phyloP scores from a whole-genome alignment of 352 stramenopile genomes.

The Globisporangium nunn region DNA sequence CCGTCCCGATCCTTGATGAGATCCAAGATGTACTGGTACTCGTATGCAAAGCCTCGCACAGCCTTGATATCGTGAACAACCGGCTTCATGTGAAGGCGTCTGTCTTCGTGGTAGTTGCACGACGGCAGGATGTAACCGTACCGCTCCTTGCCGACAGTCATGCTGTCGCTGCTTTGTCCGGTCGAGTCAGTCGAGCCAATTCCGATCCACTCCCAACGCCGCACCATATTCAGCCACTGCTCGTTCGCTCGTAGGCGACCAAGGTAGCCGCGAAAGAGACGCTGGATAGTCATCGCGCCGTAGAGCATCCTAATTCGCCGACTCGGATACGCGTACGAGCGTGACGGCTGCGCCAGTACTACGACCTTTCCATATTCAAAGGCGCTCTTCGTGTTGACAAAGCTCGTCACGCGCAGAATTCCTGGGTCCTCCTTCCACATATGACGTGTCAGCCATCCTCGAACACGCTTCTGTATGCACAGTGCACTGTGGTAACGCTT shows the following conservation, averaged over 20 bases:
- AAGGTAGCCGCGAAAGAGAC: conserved; percentile 37
- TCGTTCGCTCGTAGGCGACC: conserved; percentile 53
- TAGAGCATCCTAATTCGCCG: conserved; percentile 31
- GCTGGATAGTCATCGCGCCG: conserved; percentile 36
- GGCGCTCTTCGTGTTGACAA: conserved; percentile 28
- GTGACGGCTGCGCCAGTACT: conserved; percentile 26
- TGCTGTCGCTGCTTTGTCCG: conserved; percentile 34
- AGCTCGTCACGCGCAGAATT: conserved; percentile 27
- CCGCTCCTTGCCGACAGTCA: conserved; percentile 41
- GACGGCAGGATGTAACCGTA: conserved; percentile 59
- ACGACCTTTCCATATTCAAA: conserved; percentile 46
- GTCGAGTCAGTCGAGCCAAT: conserved; percentile 24
- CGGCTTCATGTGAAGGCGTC: conserved; percentile 38
- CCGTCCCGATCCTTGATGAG: conserved; percentile 59
- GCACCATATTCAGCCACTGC: conserved; percentile 63
- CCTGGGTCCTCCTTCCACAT: conserved; percentile 62
- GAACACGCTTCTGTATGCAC: conserved; percentile 43
- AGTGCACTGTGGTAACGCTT: conserved; percentile 38
- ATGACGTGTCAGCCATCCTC: conserved; percentile 57
- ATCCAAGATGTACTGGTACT: conserved; percentile 67
- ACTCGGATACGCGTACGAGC: conserved; percentile 52
- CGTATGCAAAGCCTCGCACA: conserved; percentile 50
- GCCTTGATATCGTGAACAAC: conserved; percentile 29
- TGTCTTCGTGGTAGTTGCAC: conserved; percentile 34
- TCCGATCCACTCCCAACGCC: conserved; percentile 66